These are phyloP conservation scores for Phytophthora tentaculata DNA, from an alignment of 352 stramenopile species.

Conservation along the genomic window DNA sequence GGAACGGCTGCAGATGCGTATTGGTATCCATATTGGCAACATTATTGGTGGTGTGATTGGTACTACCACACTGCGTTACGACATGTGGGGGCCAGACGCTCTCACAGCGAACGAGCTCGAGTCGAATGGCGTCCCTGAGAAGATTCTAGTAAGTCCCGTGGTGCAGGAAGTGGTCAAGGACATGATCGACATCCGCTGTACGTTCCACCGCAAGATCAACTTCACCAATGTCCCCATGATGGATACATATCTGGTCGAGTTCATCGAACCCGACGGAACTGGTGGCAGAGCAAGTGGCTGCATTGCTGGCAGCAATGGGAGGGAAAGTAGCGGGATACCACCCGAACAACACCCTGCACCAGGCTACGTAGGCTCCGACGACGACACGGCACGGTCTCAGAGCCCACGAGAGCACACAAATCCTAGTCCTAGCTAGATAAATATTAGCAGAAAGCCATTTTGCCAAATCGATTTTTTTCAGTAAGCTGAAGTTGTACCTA, in stretches of 20 bases:
- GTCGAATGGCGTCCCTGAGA: conserved; percentile 82
- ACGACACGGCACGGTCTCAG: conserved; percentile 3
- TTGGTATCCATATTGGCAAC: conserved; percentile 88
- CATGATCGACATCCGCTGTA: conserved; percentile 87
- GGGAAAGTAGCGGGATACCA: conserved; percentile 18
- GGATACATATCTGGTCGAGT: conserved; percentile 87
- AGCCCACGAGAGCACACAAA: conserved; percentile 10
- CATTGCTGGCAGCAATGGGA: conserved; percentile 1
- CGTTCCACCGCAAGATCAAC: conserved; percentile 80
- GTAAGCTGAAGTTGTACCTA: conserved; percentile 19
- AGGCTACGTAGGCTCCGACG: conserved; percentile 17
- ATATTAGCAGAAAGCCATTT: conserved; percentile 10
- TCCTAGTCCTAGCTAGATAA: conserved; percentile 17
- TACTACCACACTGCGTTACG: conserved; percentile 86
- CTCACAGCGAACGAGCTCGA: conserved; percentile 90
- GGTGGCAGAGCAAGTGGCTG: conserved; percentile 6
- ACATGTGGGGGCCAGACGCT: conserved; percentile 89
- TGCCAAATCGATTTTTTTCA: too few species aligned
- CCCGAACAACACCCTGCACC: conserved; percentile 4
- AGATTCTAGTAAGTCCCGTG: conserved; percentile 78
- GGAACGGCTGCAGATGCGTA: conserved; percentile 86
- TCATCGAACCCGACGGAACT: conserved; percentile 54
- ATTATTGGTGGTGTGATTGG: conserved; percentile 91
- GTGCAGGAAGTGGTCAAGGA: conserved; percentile 85
- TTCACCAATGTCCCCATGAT: conserved; percentile 87